Percentiles rank a stretch among this genome's conserved stretches.
These are phyloP conservation scores for Sporothrix dimorphospora DNA, from an alignment of 2,329 filamentous ascomycete genomes.

Conservation along the genomic window DNA sequence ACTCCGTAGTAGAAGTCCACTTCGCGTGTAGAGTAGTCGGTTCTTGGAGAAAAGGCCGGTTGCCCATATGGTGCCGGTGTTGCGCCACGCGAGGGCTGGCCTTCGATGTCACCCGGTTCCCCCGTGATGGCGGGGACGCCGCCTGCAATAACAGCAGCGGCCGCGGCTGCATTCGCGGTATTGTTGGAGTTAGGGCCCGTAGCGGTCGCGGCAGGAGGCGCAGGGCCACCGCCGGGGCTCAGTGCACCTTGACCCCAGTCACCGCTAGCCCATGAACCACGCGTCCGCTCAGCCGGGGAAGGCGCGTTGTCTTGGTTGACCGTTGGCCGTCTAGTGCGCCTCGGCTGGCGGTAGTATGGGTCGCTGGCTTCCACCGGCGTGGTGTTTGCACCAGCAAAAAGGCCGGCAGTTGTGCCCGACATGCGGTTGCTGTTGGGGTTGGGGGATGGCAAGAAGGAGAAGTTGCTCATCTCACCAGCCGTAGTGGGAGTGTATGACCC, in stretches of 20 bases:
- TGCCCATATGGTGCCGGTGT: slow-evolving; percentile 50
- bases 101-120: slow-evolving; percentile 48
- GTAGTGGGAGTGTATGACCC: slow-evolving; percentile 75
- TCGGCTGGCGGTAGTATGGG: slow-evolving; percentile 86
- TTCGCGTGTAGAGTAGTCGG: slow-evolving; percentile 91
- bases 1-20: slow-evolving; percentile 97
- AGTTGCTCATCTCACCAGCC: slow-evolving; percentile 66
- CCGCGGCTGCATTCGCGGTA: not conserved
- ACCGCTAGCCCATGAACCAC: slow-evolving; percentile 44
- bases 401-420: not conserved
- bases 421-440: slow-evolving; percentile 44
- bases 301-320: slow-evolving; percentile 56
- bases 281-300: slow-evolving; percentile 42
- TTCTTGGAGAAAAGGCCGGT: slow-evolving; percentile 57
- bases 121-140: slow-evolving; percentile 25
- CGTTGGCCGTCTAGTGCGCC: slow-evolving; percentile 55
- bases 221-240: slow-evolving; percentile 27
- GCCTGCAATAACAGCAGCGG: not conserved
- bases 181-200: not conserved
- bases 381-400: slow-evolving; percentile 33
- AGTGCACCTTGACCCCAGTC: slow-evolving; percentile 40
- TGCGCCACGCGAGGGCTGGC: slow-evolving; percentile 47
- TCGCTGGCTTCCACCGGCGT: slow-evolving; percentile 61
- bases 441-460: slow-evolving; percentile 69
- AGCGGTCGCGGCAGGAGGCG: slow-evolving; percentile 42